A percentile compares a stretch with the other conserved stretches of the same genome.
Evolutionary conservation across 2,329 filamentous ascomycete genomes (phyloP).

Genomic region (Calonectria montana): DNA sequence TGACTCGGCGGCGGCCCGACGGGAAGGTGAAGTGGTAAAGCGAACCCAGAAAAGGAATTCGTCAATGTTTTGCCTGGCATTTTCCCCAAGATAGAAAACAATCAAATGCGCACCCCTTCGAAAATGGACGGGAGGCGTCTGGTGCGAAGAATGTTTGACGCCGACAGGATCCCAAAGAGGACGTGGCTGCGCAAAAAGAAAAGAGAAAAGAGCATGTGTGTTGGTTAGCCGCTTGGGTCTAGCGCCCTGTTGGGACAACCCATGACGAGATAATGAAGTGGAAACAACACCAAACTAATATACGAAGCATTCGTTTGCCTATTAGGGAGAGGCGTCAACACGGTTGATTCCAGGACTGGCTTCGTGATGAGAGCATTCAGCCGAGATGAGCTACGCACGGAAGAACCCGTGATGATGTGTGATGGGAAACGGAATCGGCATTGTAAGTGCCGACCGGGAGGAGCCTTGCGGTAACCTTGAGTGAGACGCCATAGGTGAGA

Average conservation of each 20-base stretch:
- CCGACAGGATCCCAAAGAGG: neutral
- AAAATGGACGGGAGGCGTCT: neutral
- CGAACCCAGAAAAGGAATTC: neutral
- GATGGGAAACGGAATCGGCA: neutral
- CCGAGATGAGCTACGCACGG: neutral
- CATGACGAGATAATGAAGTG: neutral
- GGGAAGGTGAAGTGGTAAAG: neutral
- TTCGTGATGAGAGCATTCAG: neutral
- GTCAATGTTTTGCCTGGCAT: neutral
- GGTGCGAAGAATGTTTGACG: conserved; percentile 1
- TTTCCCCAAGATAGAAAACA: neutral
- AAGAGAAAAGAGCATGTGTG: neutral
- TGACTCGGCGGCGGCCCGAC: conserved; percentile 19
- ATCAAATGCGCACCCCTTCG: neutral
- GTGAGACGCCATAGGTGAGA: neutral
- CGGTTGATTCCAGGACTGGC: neutral
- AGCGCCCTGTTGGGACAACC: neutral
- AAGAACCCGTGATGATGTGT: neutral
- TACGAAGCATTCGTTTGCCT: neutral
- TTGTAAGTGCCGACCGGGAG: neutral
- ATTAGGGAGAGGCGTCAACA: neutral
- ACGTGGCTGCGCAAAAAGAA: neutral
- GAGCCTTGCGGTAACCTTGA: conserved; percentile 3
- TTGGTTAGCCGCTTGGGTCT: neutral
- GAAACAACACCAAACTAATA: neutral